Evolutionary conservation across 2,329 filamentous ascomycete species (phyloP), one percentile per base, ranked within the genome.

Genomic region (Trichoderma harzianum): DNA sequence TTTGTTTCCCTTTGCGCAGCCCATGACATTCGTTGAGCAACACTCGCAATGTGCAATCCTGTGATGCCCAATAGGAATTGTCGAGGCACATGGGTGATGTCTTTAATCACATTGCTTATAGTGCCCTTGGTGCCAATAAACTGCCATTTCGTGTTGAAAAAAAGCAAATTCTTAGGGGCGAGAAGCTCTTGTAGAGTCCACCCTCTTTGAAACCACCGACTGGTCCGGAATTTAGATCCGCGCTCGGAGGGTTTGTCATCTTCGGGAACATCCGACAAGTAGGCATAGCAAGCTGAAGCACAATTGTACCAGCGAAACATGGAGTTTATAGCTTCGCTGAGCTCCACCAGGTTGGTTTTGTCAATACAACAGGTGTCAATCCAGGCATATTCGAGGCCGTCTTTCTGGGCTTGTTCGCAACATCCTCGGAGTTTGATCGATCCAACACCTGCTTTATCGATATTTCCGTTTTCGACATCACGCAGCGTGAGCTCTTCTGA

Each of bases 131-230:
- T 71, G 11, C 74, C 76, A 1, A 75, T 36, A 0, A 0, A 18
- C 0, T 10, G 24, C 77, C 76, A 78, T 4, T 62, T 60, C 16
- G n/a, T 30, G 47, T 68, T 67, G 24, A 68, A 79, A 60, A 78
- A 79, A 3, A 57, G 47, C 5, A 80, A 26, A 0, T 65, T 5
- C 4, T 14, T 53, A 0, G 76, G 77, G 1, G 78, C 78, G 4
- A 79, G 72, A 7, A 79, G 77, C 28, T 78, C 74, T 32, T 78
- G 76, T 2, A 77, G n/a, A 10, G 76, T 77, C 76, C 75, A 78
- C 1, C 76, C 76, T 57, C 76, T 71, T 3, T 61, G 66, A 26
- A 78, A 76, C 76, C 76, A 77, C 11, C 70, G 73, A 16, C 76
- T 77, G 16, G 8, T 11, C 3, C 18, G 67, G 26, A 76, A 74